phyloP scores from a whole-genome alignment of 2,329 filamentous ascomycete species.

The Kalaharituber pfeilii region DNA sequence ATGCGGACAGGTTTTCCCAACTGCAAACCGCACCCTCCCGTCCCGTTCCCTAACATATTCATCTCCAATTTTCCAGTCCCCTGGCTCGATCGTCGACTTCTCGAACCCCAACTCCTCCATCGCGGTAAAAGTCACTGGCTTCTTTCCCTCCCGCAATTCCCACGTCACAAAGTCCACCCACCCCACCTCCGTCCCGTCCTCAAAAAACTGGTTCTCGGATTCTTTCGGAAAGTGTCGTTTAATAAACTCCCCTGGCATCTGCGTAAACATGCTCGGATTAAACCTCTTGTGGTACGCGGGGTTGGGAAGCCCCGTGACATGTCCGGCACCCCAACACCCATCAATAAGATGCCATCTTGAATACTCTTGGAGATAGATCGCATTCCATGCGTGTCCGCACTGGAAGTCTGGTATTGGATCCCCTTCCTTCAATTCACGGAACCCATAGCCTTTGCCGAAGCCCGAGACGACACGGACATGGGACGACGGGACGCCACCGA shows the following conservation, averaged over 20 bases:
- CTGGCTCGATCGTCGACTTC: neutral
- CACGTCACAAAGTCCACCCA: neutral
- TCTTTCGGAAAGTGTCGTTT: slow-evolving; percentile 61
- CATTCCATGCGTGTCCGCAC: slow-evolving; percentile 77
- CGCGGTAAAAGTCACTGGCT: neutral
- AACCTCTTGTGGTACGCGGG: slow-evolving; percentile 49
- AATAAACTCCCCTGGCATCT: slow-evolving; percentile 63
- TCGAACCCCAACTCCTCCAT: neutral
- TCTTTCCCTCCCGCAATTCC: neutral
- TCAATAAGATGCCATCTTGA: slow-evolving; percentile 86
- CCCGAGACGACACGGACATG: slow-evolving; percentile 13
- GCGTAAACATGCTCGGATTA: slow-evolving; percentile 42
- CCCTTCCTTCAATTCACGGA: slow-evolving; percentile 35
- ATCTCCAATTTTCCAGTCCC: neutral
- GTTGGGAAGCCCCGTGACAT: slow-evolving; percentile 36
- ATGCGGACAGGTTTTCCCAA: neutral
- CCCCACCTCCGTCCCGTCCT: neutral
- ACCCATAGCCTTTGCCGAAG: slow-evolving; percentile 64
- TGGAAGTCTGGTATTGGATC: slow-evolving; percentile 50
- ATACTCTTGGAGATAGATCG: slow-evolving; percentile 59
- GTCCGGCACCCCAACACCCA: slow-evolving; percentile 79
- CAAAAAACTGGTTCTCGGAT: neutral
- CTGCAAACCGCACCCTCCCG: neutral
- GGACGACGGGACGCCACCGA: neutral
- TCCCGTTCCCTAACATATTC: neutral